Evolutionary conservation across 192 early-diverging fungal species (phyloP).

Genomic region (Funneliformis mosseae): DNA sequence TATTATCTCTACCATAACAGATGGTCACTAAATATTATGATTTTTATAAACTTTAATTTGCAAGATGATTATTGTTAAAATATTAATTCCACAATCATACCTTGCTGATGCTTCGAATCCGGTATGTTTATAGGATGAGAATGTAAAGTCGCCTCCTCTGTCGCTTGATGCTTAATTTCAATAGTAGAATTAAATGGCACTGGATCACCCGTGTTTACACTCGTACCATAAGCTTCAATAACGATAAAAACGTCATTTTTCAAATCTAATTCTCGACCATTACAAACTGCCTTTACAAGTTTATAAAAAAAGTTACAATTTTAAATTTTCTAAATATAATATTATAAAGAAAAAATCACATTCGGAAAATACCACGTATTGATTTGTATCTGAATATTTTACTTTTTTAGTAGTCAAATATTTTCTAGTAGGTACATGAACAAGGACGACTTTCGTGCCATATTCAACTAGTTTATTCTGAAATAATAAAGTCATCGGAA

Average conservation of each 20-base stretch:
- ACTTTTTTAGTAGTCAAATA: not conserved
- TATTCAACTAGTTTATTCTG: not conserved
- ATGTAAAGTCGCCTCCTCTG: not conserved
- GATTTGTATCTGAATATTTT: not conserved
- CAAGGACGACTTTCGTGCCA: not conserved
- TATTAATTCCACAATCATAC: not conserved
- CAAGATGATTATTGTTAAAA: no score
- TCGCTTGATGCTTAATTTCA: not conserved
- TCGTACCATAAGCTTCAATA: not conserved
- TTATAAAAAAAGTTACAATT: not conserved
- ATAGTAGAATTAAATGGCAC: not conserved
- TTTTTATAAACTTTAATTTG: no score
- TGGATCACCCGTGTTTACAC: not conserved
- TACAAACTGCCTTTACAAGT: not conserved
- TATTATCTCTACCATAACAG: no score
- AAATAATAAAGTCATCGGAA: not conserved
- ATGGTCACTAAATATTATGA: no score
- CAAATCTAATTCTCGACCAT: not conserved
- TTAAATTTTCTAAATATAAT: not conserved
- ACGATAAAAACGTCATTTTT: not conserved
- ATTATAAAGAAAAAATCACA: not conserved
- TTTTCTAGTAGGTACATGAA: not conserved
- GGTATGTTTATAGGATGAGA: not conserved
- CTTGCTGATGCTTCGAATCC: not conserved
- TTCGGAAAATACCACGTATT: not conserved